These are phyloP conservation scores for Thoreauomyces humboldtii DNA, from an alignment of 192 early-diverging fungal genomes.

Conservation along the genomic window DNA sequence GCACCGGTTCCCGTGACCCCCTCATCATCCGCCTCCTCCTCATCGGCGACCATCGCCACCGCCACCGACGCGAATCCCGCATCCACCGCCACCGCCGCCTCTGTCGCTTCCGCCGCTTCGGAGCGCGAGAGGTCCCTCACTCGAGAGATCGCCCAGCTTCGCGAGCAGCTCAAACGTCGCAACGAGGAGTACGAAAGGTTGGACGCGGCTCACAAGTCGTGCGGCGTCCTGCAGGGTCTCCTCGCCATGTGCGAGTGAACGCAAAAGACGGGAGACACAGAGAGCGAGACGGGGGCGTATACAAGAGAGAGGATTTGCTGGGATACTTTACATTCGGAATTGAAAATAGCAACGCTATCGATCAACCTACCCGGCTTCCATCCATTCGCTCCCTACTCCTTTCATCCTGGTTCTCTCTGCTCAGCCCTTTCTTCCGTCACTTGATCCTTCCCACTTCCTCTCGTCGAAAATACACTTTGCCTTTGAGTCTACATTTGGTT, in stretches of 20 bases:
- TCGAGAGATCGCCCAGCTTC: slow-evolving; percentile 2
- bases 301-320: no score
- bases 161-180: slow-evolving; percentile 13
- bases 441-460: no score
- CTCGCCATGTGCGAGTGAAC: slow-evolving; percentile 41
- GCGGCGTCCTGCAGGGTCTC: slow-evolving; percentile 43
- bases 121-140: no score
- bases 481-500: no score
- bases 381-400: no score
- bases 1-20: neutral
- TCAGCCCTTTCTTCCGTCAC: no score
- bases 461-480: no score
- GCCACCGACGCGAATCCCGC: neutral
- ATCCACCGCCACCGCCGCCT: neutral
- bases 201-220: slow-evolving; percentile 32
- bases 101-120: neutral
- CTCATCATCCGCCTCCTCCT: no score
- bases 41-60: neutral
- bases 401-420: no score
- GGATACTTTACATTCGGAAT: no score
- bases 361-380: no score
- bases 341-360: no score
- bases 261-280: neutral
- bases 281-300: neutral
- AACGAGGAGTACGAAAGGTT: slow-evolving; percentile 26